Evolutionary conservation across 139 green algal species (phyloP).

Genomic region (Chlorella sp.): DNA sequence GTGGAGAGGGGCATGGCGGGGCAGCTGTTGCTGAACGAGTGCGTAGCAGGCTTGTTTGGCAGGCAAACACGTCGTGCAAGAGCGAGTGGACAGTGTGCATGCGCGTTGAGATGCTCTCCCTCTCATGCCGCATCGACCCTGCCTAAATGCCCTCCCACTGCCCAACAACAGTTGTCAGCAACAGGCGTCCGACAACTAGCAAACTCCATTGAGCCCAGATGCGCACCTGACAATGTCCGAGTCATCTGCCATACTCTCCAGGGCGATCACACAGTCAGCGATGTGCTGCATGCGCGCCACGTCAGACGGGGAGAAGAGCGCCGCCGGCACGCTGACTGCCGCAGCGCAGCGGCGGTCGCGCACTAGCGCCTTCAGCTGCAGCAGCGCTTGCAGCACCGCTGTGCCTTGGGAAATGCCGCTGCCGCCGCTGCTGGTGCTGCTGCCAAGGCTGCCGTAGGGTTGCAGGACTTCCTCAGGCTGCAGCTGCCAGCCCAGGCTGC

Average conservation of each 20-base stretch:
- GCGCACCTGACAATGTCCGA: constrained; percentile 57
- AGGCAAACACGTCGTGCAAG: no score
- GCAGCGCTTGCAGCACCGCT: constrained; percentile 20
- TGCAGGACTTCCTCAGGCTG: neutral
- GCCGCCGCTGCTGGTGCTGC: constrained; percentile 38
- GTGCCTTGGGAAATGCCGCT: constrained; percentile 34
- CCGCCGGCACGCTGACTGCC: constrained; percentile 47
- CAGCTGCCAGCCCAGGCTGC: constrained; percentile 46
- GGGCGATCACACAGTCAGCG: constrained; percentile 64
- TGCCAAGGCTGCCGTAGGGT: neutral
- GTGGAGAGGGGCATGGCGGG: no score
- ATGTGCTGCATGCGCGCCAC: constrained; percentile 62
- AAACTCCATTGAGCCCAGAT: no score
- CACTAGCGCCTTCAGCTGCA: constrained; percentile 36
- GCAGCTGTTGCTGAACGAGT: no score
- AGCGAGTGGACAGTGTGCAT: no score
- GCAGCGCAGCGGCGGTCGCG: constrained; percentile 34
- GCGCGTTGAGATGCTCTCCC: no score
- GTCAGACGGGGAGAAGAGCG: constrained; percentile 30
- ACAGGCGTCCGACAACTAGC: no score
- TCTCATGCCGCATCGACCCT: no score
- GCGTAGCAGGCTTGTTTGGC: no score
- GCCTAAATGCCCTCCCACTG: no score
- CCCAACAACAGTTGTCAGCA: no score
- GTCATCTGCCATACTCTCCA: constrained; percentile 70